A percentile compares a stretch with the other conserved stretches of the same genome.
These are phyloP conservation scores for Leccinum obscurum DNA, from an alignment of 768 basidiomycete genomes.

Conservation along the genomic window DNA sequence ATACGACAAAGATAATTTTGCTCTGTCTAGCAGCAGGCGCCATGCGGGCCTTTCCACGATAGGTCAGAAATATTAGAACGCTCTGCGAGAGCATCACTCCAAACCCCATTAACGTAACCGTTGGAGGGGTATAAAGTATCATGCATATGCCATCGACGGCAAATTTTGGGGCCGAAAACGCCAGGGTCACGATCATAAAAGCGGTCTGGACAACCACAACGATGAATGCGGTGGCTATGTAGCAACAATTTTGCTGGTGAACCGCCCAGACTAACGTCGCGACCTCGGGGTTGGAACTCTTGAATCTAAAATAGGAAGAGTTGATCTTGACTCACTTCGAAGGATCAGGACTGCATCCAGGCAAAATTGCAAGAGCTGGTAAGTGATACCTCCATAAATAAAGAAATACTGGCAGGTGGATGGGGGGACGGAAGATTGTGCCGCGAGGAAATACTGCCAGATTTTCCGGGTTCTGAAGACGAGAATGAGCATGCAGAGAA, in stretches of 20 bases:
- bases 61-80: slow-evolving; percentile 17
- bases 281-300: neutral
- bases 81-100: slow-evolving; percentile 12
- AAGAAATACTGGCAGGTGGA: slow-evolving; percentile 7
- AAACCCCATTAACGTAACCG: neutral
- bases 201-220: slow-evolving; percentile 10
- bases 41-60: slow-evolving; percentile 14
- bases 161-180: neutral
- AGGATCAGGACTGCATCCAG: slow-evolving; percentile 18
- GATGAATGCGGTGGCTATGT: neutral
- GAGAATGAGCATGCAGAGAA: slow-evolving; percentile 2
- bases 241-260: slow-evolving; percentile 6
- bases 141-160: no score
- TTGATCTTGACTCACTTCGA: slow-evolving; percentile 16
- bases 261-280: slow-evolving; percentile 18
- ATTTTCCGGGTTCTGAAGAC: slow-evolving; percentile 6
- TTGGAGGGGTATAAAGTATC: no score
- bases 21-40: slow-evolving; percentile 13
- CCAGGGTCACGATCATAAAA: neutral
- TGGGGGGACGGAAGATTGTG: neutral
- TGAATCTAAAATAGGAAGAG: neutral
- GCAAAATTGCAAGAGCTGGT: slow-evolving; percentile 15
- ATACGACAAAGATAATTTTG: slow-evolving; percentile 11
- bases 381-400: slow-evolving; percentile 1
- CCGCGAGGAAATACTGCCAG: neutral